These are phyloP conservation scores for Acer saccharum DNA, from an alignment of 345 rosid genomes.

Conservation along the genomic window DNA sequence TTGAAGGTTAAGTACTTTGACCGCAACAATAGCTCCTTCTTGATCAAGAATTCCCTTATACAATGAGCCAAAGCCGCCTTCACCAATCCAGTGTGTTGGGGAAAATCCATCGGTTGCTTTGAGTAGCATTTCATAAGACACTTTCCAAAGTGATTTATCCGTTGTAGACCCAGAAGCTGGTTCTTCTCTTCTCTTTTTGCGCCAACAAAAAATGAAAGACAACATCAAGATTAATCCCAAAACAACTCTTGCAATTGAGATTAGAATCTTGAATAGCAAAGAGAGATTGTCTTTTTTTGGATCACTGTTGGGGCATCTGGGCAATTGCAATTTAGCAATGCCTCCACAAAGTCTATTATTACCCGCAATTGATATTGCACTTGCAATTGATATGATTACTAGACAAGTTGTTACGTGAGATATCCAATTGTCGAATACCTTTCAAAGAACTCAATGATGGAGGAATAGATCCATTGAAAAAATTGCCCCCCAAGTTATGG, in stretches of 20 bases:
- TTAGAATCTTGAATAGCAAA: background rate
- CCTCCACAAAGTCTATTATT: too few species aligned
- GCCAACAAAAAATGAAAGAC: background rate
- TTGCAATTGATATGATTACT: too few species aligned
- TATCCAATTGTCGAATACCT: too few species aligned
- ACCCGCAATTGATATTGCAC: too few species aligned
- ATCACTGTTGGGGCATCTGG: background rate
- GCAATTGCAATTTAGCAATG: background rate
- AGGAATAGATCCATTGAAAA: too few species aligned
- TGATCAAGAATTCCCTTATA: slow-evolving; percentile 18
- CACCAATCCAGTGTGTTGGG: slow-evolving; percentile 13
- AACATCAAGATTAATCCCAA: background rate
- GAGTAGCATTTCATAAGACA: slow-evolving; percentile 10
- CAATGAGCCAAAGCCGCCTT: slow-evolving; percentile 23
- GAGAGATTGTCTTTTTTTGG: background rate
- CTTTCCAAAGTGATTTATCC: background rate
- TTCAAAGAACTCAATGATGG: too few species aligned
- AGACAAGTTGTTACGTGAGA: too few species aligned
- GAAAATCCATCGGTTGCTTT: slow-evolving; percentile 26
- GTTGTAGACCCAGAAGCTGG: background rate
- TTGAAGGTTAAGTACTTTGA: background rate
- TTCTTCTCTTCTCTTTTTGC: background rate
- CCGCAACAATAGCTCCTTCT: background rate
- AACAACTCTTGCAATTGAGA: background rate
- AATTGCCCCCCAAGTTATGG: too few species aligned